Evolutionary conservation across 345 rosid genomes (phyloP), one percentile per base, ranked within the genome.

Genomic region (Populus tremula): DNA sequence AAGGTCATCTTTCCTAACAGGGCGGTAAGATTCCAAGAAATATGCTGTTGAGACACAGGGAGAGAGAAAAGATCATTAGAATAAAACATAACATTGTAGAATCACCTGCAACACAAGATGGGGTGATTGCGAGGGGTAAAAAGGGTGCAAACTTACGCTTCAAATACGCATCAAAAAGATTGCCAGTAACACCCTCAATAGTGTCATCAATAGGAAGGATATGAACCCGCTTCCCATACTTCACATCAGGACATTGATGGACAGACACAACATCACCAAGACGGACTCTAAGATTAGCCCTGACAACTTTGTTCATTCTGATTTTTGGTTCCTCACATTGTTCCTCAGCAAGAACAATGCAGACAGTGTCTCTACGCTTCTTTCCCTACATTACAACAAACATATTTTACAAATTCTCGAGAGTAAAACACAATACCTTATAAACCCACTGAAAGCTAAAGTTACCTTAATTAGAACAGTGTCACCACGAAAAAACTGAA

Each of bases 131-230:
- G 11, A 63, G 6, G 70, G 64, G 53, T 50, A 17, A 13, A 39
- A 41, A 31, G 6, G 41, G 14, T 27, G 14, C 13, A 12, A 53
- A 72, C 84, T 75, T 53, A 81, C 82, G 83, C 67, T 84, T 82
- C 68, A 84, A 77, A 63, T 76, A 82, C 8, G 77, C 85, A 73
- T 84, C 81, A 31, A 84, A 81, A 17, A 84, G 47, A 70, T 82
- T 79, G 41, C 87, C 87, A 27, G 87, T 84, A 45, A 84, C 68
- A 8, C 87, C 85, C 78, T 84, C 85, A 7, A 84, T 69, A 23
- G 85, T 79, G 59, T 84, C 87, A 74, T 84, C 87, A 56, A 84
- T 49, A 4, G 87, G 87, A 70, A 82, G 87, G 33, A 81, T 76
- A 63, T 84, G 85, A 69, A 79, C 83, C 2, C 85, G 79, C 71